Percentiles rank a stretch among this genome's conserved stretches.
Evolutionary conservation across 257 asterid genomes (phyloP).

Genomic region (Nyctanthes arbortristis): DNA sequence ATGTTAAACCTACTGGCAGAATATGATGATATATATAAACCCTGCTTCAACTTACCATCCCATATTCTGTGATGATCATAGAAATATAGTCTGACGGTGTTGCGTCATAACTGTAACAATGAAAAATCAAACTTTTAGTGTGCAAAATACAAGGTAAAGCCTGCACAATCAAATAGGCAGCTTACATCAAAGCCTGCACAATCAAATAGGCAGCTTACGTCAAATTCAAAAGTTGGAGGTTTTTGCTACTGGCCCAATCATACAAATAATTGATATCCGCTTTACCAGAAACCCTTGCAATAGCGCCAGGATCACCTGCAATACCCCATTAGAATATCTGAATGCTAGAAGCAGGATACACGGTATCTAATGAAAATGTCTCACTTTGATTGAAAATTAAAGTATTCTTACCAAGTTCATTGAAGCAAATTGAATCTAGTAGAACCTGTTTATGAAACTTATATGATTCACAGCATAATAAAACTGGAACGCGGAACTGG

Average conservation of each 20-base stretch:
- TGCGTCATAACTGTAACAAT: conserved; percentile 68
- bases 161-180: conserved; percentile 17
- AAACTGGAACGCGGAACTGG: conserved; percentile 75
- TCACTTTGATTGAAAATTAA: conserved; percentile 3
- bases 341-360: conserved; percentile 17
- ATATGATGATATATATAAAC: conserved; percentile 1
- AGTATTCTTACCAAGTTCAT: conserved; percentile 78
- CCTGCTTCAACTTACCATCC: conserved; percentile 68
- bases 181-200: too few species aligned
- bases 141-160: conserved; percentile 1
- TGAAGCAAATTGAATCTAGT: conserved; percentile 89
- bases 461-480: conserved; percentile 94
- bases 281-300: conserved; percentile 60
- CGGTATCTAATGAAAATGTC: neutral
- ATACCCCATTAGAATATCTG: neutral
- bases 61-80: conserved; percentile 81
- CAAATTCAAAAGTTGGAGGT: conserved; percentile 67
- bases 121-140: conserved; percentile 25
- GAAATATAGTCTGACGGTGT: conserved; percentile 87
- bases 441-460: conserved; percentile 89
- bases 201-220: too few species aligned
- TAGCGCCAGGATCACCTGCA: conserved; percentile 74
- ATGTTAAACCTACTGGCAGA: neutral
- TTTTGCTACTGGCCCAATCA: conserved; percentile 57
- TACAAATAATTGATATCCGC: conserved; percentile 47